Evolutionary conservation across 495 filamentous ascomycete genomes (phyloP), one percentile per base, ranked within the genome.

Genomic region (Evernia prunastri): DNA sequence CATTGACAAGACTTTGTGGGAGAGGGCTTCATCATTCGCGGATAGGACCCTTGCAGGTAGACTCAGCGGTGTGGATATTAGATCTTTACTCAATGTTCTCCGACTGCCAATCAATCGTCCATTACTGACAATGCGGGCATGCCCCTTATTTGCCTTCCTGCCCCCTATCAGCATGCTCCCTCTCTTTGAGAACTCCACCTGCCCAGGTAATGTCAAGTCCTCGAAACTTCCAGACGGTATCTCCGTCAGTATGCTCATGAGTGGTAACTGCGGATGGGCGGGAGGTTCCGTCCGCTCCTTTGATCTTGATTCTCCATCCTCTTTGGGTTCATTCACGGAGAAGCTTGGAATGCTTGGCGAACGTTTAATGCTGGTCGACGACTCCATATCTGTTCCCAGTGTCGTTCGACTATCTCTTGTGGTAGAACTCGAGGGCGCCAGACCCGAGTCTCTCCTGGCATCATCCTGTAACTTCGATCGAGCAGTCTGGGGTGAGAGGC

Each of bases 1-100:
- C 89, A 96, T 92, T 67, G 90, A 85, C 70, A 92, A 86, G 65
- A 96, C 91, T 73, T 91, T 90, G 72, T 88, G 86, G 66, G 91
- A 95, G 70, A 95, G 82, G 80, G 85, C 87, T 72, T 91, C 89
- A 67, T 92, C 86, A 70, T 96, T 91, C 33, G 87, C 82, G 59
- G 92, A 92, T 60, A 90, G 75, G 51, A 87, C 66, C 60, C 78
- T 69, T 35, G 66, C 63, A 66, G 62, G 76, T 68, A 60, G 72
- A 74, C 15, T 71, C 61, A 60, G 71, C 61, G 61, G 64, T 37
- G 70, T 60, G 39, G 49, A 65, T 45, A 69, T 56, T 51, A 68
- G 60, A 56, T 66, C 54, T 25, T 56, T 56, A 45, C 63, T 72
- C 20, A 64, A 67, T 47, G 60, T 65, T 58, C 54, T 66, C 49